Conservation (phyloP, 441 rosid genomes). For the Flueggea neowawraea region DNA sequence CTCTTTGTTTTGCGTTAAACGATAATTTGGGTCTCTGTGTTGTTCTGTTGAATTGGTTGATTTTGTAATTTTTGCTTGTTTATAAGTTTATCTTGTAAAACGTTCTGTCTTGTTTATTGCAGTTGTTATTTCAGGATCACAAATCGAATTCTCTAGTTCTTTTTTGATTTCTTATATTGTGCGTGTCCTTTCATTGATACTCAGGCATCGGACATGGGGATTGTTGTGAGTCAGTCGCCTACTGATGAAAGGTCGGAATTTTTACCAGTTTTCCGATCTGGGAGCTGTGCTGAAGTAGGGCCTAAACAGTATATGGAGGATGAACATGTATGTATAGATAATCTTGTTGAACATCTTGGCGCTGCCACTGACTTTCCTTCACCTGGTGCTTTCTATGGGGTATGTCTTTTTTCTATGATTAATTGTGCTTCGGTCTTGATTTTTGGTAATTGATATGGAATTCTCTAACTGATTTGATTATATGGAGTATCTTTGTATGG, state of each 20-base stretch:
- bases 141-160: too few relatives aligned
- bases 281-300: constrained; percentile 93
- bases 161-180: too few relatives aligned
- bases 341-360: constrained; percentile 64
- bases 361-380: constrained; percentile 38
- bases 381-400: constrained; percentile 94
- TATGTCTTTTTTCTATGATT: constrained; percentile 8
- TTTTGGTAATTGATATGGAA: too few relatives aligned
- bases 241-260: constrained; percentile 54
- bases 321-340: constrained; percentile 85
- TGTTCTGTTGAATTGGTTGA: neutral
- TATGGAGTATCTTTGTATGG: too few relatives aligned
- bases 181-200: constrained; percentile 4
- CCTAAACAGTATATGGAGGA: constrained; percentile 92
- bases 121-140: neutral
- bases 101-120: neutral
- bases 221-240: constrained; percentile 41
- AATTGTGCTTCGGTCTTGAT: too few relatives aligned
- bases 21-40: too few relatives aligned
- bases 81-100: neutral
- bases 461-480: too few relatives aligned
- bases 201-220: constrained; percentile 70
- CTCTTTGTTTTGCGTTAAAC: neutral
- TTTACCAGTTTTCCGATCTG: constrained; percentile 71
- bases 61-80: neutral